phyloP scores from a whole-genome alignment of 2,329 filamentous ascomycete genomes.

The Trichoderma endophyticum region DNA sequence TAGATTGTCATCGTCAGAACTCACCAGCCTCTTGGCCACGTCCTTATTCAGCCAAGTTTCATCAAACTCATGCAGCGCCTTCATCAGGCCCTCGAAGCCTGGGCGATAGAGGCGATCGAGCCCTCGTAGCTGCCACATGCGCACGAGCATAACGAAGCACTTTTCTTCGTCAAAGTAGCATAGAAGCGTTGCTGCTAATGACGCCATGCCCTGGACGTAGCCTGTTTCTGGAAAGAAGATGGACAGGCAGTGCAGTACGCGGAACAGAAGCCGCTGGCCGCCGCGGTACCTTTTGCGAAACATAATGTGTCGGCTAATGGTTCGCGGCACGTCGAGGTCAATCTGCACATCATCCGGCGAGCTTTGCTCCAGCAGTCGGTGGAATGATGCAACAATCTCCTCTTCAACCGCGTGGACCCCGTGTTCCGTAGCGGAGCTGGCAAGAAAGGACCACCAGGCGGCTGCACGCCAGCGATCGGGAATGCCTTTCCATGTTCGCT shows the following conservation, averaged over 20 bases:
- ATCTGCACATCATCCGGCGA: slow-evolving; percentile 95
- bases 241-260: slow-evolving; percentile 86
- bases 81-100: slow-evolving; percentile 84
- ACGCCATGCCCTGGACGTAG: slow-evolving; percentile 98
- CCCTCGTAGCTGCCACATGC: slow-evolving; percentile 86
- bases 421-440: slow-evolving; percentile 66
- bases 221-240: slow-evolving; percentile 88
- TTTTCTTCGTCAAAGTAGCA: slow-evolving; percentile 97
- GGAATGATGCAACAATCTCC: slow-evolving; percentile 68
- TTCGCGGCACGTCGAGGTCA: slow-evolving; percentile 92
- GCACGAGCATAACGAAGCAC: slow-evolving; percentile 93
- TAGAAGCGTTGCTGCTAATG: slow-evolving; percentile 83
- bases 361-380: slow-evolving; percentile 66
- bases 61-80: slow-evolving; percentile 81
- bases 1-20: slow-evolving; percentile 32
- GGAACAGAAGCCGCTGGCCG: slow-evolving; percentile 86
- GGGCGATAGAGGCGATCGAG: slow-evolving; percentile 79
- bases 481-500: slow-evolving; percentile 96
- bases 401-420: slow-evolving; percentile 62
- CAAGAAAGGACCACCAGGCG: slow-evolving; percentile 92
- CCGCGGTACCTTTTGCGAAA: slow-evolving; percentile 88
- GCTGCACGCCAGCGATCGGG: slow-evolving; percentile 91
- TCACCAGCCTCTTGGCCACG: slow-evolving; percentile 75
- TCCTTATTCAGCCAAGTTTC: slow-evolving; percentile 78
- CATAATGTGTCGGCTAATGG: slow-evolving; percentile 96